phyloP scores from a whole-genome alignment of 208 protist genomes.

The Histomonas meleagridis region DNA sequence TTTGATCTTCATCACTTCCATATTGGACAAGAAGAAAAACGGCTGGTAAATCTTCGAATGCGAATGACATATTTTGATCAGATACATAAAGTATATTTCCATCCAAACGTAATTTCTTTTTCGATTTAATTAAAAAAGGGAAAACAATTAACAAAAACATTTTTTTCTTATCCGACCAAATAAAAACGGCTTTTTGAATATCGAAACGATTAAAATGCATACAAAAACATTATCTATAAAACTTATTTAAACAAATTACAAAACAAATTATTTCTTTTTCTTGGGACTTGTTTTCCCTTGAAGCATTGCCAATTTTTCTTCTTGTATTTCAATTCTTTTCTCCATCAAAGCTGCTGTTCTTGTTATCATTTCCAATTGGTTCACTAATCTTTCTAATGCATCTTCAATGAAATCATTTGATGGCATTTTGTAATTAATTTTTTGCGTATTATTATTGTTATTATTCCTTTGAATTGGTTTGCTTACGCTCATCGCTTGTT shows the following conservation, averaged over 20 bases:
- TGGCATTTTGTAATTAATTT: too few relatives aligned
- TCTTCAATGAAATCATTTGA: neutral
- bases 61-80: neutral
- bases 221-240: too few relatives aligned
- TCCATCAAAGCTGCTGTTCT: neutral
- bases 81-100: conserved; percentile 9
- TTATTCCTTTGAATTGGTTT: neutral
- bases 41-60: conserved; percentile 11
- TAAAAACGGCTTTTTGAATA: too few relatives aligned
- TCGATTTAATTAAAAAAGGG: too few relatives aligned
- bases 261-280: too few relatives aligned
- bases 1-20: neutral
- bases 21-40: neutral
- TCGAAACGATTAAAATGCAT: too few relatives aligned
- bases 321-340: neutral
- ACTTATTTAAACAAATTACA: too few relatives aligned
- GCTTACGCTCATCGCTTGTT: neutral
- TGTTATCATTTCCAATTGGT: neutral
- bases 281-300: too few relatives aligned
- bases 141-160: too few relatives aligned
- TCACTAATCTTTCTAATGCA: neutral
- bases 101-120: too few relatives aligned
- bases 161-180: too few relatives aligned
- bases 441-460: too few relatives aligned
- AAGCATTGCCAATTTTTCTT: neutral